These are phyloP conservation scores for Cyberlindnera meyerae DNA, from an alignment of 805 yeast species.

Conservation along the genomic window DNA sequence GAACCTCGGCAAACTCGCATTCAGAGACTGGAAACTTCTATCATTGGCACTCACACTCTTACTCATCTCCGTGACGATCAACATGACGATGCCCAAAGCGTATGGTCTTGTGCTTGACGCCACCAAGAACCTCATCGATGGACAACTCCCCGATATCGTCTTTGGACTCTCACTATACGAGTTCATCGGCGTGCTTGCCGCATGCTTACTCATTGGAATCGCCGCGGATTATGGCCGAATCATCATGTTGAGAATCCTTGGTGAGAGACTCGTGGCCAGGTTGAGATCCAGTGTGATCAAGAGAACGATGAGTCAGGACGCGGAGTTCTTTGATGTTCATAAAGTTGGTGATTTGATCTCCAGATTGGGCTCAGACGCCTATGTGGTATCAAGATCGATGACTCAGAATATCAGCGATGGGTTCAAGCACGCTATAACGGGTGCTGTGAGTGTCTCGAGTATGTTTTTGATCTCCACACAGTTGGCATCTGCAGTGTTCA, in stretches of 20 bases:
- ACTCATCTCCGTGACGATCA: slow-evolving; percentile 42
- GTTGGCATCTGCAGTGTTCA: slow-evolving; percentile 71
- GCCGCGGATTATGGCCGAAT: slow-evolving; percentile 73
- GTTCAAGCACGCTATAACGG: slow-evolving; percentile 72
- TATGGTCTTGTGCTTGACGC: slow-evolving; percentile 54
- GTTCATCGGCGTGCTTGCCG: slow-evolving; percentile 55
- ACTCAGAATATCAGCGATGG: slow-evolving; percentile 94
- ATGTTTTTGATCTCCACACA: slow-evolving; percentile 84
- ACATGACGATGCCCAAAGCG: slow-evolving; percentile 50
- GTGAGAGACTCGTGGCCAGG: slow-evolving; percentile 84
- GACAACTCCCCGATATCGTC: slow-evolving; percentile 29
- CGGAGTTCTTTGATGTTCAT: slow-evolving; percentile 90
- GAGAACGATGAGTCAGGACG: slow-evolving; percentile 79
- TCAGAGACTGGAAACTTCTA: slow-evolving; percentile 41
- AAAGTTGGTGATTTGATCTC: slow-evolving; percentile 93
- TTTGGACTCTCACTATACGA: slow-evolving; percentile 54
- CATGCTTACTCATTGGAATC: slow-evolving; percentile 47
- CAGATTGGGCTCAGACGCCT: slow-evolving; percentile 83
- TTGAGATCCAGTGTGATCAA: slow-evolving; percentile 73
- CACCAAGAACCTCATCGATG: slow-evolving; percentile 32
- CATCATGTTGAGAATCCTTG: slow-evolving; percentile 62
- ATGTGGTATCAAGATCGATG: slow-evolving; percentile 79
- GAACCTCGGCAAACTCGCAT: slow-evolving; percentile 39
- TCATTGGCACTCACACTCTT: slow-evolving; percentile 39
- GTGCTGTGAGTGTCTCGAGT: slow-evolving; percentile 82